Base-by-base conservation (phyloP, 1,284 basidiomycete species). In the Marasmius sp. region DNA sequence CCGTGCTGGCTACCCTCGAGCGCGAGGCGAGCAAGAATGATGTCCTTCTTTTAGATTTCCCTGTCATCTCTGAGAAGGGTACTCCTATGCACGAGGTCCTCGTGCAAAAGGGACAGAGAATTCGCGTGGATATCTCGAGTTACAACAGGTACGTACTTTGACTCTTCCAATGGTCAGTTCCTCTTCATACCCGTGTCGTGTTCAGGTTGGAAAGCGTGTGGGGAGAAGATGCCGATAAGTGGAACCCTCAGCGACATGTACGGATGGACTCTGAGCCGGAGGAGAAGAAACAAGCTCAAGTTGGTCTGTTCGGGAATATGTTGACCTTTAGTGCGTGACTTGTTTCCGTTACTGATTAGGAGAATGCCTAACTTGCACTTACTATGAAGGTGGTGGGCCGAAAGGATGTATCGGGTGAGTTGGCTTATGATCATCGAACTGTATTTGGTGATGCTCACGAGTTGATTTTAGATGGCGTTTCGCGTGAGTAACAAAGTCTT, bases 1-100 rank as follows among this genome's bases (percentile, higher is more conserved):
- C 69, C n/a, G 65, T 71, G 50, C 60, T 67, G 10, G 55, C 64
- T 27, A 51, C 56, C 2, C 45, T 70, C n/a, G 4, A 48, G 5
- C 55, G 68, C 50, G 61, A 61, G 48, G 67, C 71, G 20, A 63
- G 43, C 9, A 16, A 59, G 12, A 68, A 72, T 20, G 69, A 71
- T 52, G 59, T 70, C 8, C 53, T 70, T 22, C 68, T 70, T 8
- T 61, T 68, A 16, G 43, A 65, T 1, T 38, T 54, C 1, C 67
- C 69, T 16, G 60, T 69, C n/a, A 55, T 43, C 16, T 66, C 70
- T 11, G 60, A 39, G 27, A 59, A 58, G 2, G 69, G 66, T 20
- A 48, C 66, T 16, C 38, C 55, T 27, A 61, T 68, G 12, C 22
- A 55, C 14, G 62, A 68, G 37, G 65, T 71, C 34, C 67, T 67